Conservation (phyloP, 768 basidiomycete genomes). For the Naganishia friedmannii region DNA sequence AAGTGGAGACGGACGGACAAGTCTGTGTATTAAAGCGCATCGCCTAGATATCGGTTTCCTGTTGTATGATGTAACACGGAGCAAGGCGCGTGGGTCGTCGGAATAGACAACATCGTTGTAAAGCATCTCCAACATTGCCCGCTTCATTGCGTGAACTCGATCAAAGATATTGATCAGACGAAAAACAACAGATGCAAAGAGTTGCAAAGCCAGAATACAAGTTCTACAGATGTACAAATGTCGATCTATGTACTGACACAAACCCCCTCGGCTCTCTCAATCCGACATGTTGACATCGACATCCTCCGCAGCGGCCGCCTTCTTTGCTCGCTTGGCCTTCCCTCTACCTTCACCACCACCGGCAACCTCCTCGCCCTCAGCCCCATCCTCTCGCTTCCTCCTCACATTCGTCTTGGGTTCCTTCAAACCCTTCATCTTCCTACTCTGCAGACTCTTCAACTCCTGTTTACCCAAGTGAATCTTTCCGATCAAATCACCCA, state of each 20-base stretch:
- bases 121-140: not conserved
- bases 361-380: not conserved
- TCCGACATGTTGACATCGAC: conserved; percentile 10
- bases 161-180: conserved; percentile 1
- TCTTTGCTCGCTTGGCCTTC: conserved; percentile 22
- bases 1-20: conserved; percentile 37
- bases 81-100: not conserved
- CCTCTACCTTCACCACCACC: conserved; percentile 20
- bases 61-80: not conserved
- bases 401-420: conserved; percentile 35
- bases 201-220: conserved; percentile 20
- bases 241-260: not conserved
- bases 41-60: not conserved
- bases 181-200: not conserved
- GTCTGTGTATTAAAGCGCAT: conserved; percentile 4
- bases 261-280: not conserved
- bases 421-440: conserved; percentile 95
- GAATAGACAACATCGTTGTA: conserved; percentile 1
- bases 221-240: conserved; percentile 12
- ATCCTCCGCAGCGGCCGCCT: conserved; percentile 7
- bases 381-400: not conserved
- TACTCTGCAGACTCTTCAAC: conserved; percentile 74
- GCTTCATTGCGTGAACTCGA: not conserved
- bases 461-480: conserved; percentile 90
- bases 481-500: conserved; percentile 90